Evolutionary conservation across 345 rosid species (phyloP), one percentile per base, ranked within the genome.

Genomic region (Lepidium didymum): DNA sequence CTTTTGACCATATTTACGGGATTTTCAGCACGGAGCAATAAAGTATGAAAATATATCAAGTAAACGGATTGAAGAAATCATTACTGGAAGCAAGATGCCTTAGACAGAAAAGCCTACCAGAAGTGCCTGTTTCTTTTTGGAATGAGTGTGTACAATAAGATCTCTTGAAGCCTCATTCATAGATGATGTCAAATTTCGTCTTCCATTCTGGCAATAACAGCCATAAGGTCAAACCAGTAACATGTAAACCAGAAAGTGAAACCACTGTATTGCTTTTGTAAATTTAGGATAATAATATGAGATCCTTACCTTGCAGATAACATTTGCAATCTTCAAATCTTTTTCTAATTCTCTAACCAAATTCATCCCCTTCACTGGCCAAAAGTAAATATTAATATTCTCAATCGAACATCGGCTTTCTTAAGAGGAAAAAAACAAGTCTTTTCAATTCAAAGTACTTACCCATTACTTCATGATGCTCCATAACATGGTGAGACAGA

Each of bases 361-460:
- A 84, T 94, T 76, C 97, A 94, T 91, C 80, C 99, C 99, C 93
- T 94, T 91, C 96, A 94, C 99, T 94, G 97, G 76, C 88, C 89
- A 89, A 81, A 83, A 80, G 74, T 6, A 10, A 75, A 40, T 75
- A 54, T 75, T 38, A 68, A 51, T 14, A 60, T 38, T 43, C 67
- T 42, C 56, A 12, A 31, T 29, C 1, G n/a, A 8, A 63, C 3
- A 72, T 56, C 0, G 9, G 14, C 36, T 16, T 23, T 29, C 56
- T 6, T 8, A 15, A 18, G 13, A 19, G 23, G 19, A 13, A 13
- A 27, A 43, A 60, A 35, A 23, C 16, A 44, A 51, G 19, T 43
- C 45, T 29, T 54, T 61, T 29, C 45, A 61, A 11, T 54, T 6
- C 5, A 42, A 55, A 10, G 6, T 58, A 75, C 90, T 78, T 76